Evolutionary conservation across 1,139 yeast genomes (phyloP).

Genomic region (Saccharomycopsis crataegensis): DNA sequence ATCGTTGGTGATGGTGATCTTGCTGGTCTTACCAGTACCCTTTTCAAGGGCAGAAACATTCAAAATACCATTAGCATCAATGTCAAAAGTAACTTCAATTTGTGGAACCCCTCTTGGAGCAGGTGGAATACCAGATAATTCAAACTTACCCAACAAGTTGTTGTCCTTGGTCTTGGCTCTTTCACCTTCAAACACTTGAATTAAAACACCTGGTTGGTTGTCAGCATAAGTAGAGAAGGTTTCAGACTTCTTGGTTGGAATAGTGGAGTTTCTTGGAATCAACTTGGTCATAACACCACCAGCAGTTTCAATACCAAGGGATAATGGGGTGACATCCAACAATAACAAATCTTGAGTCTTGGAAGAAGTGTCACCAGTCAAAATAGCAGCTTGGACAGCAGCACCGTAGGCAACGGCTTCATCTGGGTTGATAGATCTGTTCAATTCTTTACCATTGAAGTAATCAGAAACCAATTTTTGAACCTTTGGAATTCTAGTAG

Average conservation of each 20-base stretch:
- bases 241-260: conserved; percentile 95
- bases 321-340: conserved; percentile 89
- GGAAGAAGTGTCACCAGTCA: conserved; percentile 63
- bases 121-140: conserved; percentile 91
- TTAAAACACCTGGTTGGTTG: conserved; percentile 94
- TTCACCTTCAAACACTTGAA: conserved; percentile 97
- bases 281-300: conserved; percentile 98
- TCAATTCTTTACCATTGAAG: conserved; percentile 89
- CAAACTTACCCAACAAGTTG: conserved; percentile 92
- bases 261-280: conserved; percentile 93
- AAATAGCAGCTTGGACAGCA: conserved; percentile 94
- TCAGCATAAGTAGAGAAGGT: conserved; percentile 95
- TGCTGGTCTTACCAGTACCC: conserved; percentile 94
- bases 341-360: conserved; percentile 73
- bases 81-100: conserved; percentile 89
- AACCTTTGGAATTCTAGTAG: conserved; percentile 96
- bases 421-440: conserved; percentile 95
- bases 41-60: conserved; percentile 91
- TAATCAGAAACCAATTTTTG: conserved; percentile 80
- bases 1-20: conserved; percentile 92
- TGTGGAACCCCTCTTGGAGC: conserved; percentile 99
- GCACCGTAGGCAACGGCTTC: conserved; percentile 98
- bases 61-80: conserved; percentile 93
- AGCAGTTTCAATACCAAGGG: conserved; percentile 93
- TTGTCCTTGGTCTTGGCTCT: conserved; percentile 93